Percentiles rank a stretch among this genome's conserved stretches.
phyloP scores from a whole-genome alignment of 441 rosid genomes.

The Pelargonium myrrhifolium region DNA sequence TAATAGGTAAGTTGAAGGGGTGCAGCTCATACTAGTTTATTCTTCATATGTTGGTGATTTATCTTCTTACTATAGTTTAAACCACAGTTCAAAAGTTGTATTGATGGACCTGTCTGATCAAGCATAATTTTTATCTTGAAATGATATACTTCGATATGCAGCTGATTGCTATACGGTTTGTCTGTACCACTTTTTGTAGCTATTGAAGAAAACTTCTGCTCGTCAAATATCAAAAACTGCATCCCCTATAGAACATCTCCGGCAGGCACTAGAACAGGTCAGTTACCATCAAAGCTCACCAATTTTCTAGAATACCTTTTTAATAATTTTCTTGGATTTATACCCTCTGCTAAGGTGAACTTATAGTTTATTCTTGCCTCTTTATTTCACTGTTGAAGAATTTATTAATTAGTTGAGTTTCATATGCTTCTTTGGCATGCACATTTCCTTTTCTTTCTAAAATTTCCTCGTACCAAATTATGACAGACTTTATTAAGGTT shows the following conservation, averaged over 20 bases:
- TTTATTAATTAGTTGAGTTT: background rate
- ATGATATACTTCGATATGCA: constrained; percentile 26
- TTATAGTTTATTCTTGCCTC: background rate
- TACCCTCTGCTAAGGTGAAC: background rate
- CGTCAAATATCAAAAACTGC: constrained; percentile 76
- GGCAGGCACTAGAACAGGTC: constrained; percentile 77
- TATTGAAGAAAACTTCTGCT: constrained; percentile 85
- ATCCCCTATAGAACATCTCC: constrained; percentile 73
- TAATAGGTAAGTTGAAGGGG: background rate
- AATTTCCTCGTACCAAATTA: background rate
- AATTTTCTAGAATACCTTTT: background rate
- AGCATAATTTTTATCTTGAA: constrained; percentile 16
- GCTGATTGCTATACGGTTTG: constrained; percentile 36
- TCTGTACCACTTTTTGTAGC: constrained; percentile 54
- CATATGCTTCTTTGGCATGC: background rate
- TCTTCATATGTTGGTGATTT: background rate
- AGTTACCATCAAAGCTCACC: constrained; percentile 24
- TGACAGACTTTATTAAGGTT: background rate
- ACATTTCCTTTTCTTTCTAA: too few species aligned
- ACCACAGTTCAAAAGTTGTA: background rate
- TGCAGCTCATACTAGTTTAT: background rate
- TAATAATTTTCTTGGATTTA: background rate
- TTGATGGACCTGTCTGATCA: background rate
- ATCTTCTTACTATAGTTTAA: background rate
- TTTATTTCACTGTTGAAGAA: background rate